Percentiles rank a stretch among this genome's conserved stretches.
phyloP scores from a whole-genome alignment of 208 protist genomes.

The Polymyxa betae region DNA sequence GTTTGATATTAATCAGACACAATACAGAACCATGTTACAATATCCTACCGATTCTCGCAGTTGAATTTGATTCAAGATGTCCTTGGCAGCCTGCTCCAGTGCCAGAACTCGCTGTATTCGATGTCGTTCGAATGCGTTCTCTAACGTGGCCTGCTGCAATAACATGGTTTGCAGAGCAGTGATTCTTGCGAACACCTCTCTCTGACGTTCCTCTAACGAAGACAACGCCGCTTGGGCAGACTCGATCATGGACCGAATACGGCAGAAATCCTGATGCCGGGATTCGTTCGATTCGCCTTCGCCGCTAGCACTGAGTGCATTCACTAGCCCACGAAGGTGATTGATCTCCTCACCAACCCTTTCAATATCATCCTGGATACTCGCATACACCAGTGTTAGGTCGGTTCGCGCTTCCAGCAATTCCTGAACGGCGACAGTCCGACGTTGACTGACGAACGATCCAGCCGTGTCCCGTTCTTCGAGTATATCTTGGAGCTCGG shows the following conservation, averaged over 20 bases:
- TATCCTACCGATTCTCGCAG: not conserved
- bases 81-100: not conserved
- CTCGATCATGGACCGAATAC: not conserved
- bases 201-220: not conserved
- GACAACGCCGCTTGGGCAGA: not conserved
- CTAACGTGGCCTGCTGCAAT: not conserved
- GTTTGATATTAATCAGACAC: too few relatives aligned
- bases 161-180: not conserved
- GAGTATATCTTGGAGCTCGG: not conserved
- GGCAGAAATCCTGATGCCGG: not conserved
- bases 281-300: not conserved
- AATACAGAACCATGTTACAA: too few relatives aligned
- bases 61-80: not conserved
- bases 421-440: not conserved
- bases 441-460: not conserved
- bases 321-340: not conserved
- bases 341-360: not conserved
- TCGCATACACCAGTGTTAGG: not conserved
- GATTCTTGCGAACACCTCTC: not conserved
- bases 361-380: not conserved
- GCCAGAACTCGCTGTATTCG: not conserved
- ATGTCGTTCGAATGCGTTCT: not conserved
- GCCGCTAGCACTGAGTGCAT: not conserved
- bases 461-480: not conserved
- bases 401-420: not conserved